Evolutionary conservation across 1,284 basidiomycete genomes (phyloP).

Genomic region (Apiotrichum akiyoshidainum): DNA sequence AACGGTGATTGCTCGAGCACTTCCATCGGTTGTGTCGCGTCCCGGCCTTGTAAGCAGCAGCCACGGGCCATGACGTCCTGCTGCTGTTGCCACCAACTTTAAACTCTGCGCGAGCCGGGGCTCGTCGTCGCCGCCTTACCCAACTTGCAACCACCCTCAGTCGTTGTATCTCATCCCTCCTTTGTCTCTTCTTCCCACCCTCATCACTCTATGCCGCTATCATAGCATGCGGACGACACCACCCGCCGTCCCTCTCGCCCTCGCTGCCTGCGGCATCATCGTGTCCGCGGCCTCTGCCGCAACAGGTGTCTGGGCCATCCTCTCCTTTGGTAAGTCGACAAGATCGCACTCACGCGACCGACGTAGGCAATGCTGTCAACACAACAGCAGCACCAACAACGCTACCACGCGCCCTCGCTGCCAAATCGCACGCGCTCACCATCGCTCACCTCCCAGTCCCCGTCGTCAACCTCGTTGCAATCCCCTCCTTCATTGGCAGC

Average conservation of each 20-base stretch:
- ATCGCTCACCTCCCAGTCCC: constrained; percentile 20
- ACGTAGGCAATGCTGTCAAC: neutral
- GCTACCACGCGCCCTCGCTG: neutral
- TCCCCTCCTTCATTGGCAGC: constrained; percentile 20
- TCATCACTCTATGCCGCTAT: constrained; percentile 1
- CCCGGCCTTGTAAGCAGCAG: no score
- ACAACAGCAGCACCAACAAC: neutral
- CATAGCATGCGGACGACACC: constrained; percentile 7
- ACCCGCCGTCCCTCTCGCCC: constrained; percentile 12
- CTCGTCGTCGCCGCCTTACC: no score
- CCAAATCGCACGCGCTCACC: neutral
- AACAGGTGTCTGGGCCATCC: constrained; percentile 12
- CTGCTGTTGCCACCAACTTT: no score
- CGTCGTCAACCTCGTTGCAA: constrained; percentile 21
- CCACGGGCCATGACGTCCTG: no score
- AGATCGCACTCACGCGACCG: neutral
- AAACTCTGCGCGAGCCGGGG: no score
- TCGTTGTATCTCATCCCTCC: neutral
- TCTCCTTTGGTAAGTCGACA: constrained; percentile 16
- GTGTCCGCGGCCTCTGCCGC: constrained; percentile 10
- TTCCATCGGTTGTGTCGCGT: no score
- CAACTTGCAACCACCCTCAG: neutral
- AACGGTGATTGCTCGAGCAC: no score
- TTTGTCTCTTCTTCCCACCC: neutral
- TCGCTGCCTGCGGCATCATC: constrained; percentile 18